A percentile compares a stretch with the other conserved stretches of the same genome.
Evolutionary conservation across 139 green algal species (phyloP).

Genomic region (Chlamydomonas schloesseri): DNA sequence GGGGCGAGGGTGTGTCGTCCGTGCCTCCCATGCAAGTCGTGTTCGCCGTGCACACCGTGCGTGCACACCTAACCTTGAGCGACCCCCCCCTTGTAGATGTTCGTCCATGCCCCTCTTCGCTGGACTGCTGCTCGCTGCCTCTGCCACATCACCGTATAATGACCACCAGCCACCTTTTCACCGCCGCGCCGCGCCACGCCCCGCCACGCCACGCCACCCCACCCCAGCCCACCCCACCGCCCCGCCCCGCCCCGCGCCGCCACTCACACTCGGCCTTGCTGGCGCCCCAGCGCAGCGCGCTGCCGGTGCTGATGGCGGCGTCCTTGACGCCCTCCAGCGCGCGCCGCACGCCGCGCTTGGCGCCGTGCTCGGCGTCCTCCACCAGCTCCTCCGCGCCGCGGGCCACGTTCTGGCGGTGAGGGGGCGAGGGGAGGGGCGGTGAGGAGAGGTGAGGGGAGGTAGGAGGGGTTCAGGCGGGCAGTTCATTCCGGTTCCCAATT

Average conservation of each 20-base stretch:
- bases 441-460: not conserved
- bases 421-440: not conserved
- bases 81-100: no score
- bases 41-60: no score
- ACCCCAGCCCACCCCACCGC: not conserved
- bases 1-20: no score
- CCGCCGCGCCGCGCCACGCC: no score
- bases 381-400: conserved; percentile 32
- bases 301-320: conserved; percentile 20
- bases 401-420: not conserved
- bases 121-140: no score
- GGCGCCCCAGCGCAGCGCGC: conserved; percentile 34
- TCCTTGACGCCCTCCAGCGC: conserved; percentile 47
- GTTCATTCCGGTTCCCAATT: no score
- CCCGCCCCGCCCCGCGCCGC: not conserved
- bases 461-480: not conserved
- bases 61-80: no score
- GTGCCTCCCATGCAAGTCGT: no score
- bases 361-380: conserved; percentile 34
- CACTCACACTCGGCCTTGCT: conserved; percentile 42
- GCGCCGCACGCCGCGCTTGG: conserved; percentile 38
- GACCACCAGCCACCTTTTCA: no score
- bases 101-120: no score
- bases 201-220: no score
- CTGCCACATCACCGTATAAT: no score